Base-by-base conservation (phyloP, 2,329 filamentous ascomycete species). In the Alternaria ethzedia region DNA sequence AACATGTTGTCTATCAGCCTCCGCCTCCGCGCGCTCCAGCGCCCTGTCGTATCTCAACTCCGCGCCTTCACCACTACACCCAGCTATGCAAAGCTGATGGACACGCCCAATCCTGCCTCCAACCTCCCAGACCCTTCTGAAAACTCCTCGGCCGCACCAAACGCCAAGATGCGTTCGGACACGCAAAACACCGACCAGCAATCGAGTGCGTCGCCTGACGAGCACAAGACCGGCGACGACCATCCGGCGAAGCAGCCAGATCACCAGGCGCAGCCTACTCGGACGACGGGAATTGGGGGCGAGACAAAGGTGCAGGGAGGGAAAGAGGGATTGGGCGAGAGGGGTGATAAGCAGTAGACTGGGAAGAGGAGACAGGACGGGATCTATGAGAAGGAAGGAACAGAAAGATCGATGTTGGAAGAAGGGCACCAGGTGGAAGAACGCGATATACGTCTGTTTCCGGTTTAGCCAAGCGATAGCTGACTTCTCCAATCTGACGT, bases 161-260 rank as follows among this genome's bases (percentile, higher is more conserved):
- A 71, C 41, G 59, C 65, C 20, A 64, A 70, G 41, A 65, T 70
- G 20, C 70, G 73, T 44, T 66, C 67, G 3, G 70, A 71, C 41
- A 72, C 71, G 5, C 73, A 73, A 13, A 70, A 75, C 52, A 75
- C 69, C 11, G 74, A 77, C 44, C 23, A 46, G 12, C 74, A 80
- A 54, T 80, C 78, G 3, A 74, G 61, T 23, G 77, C 78, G 15
- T 79, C 77, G 1, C 54, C 56, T 7, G 60, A 75, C 1, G 71
- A 77, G 58, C 54, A 71, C 23, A 71, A 72, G 61, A 70, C 32
- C 10, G 76, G 76, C 2, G 72, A 76, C 41, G 74, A 80, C 20
- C 77, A 81, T 57, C 79, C 79, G 1, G 78, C 78, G 1, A 80
- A 80, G 61, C 79, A 80, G 54, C 78, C 78, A 1, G 78, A 81